Base-by-base conservation (phyloP, 441 rosid genomes). In the Dalechampia spathulata region DNA sequence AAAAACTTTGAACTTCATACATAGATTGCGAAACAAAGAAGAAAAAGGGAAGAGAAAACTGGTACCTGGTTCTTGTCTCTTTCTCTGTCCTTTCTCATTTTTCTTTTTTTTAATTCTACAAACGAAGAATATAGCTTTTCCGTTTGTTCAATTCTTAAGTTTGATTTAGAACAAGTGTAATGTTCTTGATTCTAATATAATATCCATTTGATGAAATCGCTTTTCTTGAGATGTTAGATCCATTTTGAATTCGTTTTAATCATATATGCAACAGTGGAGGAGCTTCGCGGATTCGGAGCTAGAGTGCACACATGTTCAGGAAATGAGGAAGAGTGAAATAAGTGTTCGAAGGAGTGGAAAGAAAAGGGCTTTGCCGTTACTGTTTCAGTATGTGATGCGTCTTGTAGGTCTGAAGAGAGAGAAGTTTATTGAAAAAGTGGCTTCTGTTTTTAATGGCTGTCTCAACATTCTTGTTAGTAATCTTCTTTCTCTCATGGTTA, bases 231-330 rank as follows among this genome's bases (percentile, higher is more conserved):
- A n/a, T n/a, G n/a, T n/a, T n/a, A n/a, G n/a, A n/a, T n/a, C n/a
- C n/a, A n/a, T n/a, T n/a, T n/a, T n/a, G n/a, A n/a, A n/a, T n/a
- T 30, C 8, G 34, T 30, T 4, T 30, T 3, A 30, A 30, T 3
- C 4, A 5, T 56, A 22, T 34, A 50, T 59, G 65, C 73, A 8
- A 64, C 55, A 13, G 73, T 69, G 36, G 69, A 48, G 55, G 73
- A 69, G 42, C 62, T 69, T 11, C 65, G 65, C 19, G 65, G 58
- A 26, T 45, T 69, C 6, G 73, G 73, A 20, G 73, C 73, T 6
- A 69, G 58, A 38, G 69, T 69, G 17, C 65, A 64, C 39, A 69
- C 69, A 2, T 69, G 73, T 54, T 69, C 69, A 11, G 49, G 69
- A 42, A 64, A 63, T 42, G 73, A 64, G 43, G 42, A 44, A 15